Conservation (phyloP, 1,284 basidiomycete species). For the Pyrrhoderma noxium region DNA sequence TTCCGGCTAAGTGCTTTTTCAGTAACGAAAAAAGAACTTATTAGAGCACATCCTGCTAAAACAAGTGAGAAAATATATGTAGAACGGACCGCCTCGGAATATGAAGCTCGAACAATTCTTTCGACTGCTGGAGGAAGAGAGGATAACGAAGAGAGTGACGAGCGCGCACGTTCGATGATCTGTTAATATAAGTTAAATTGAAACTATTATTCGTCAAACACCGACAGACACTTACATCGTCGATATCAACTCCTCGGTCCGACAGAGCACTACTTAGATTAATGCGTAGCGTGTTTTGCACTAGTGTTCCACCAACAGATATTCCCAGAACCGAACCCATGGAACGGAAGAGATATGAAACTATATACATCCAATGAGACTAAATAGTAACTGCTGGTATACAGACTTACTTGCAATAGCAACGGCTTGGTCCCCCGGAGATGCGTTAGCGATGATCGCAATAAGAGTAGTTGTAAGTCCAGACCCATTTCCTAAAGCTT, state of each 20-base stretch:
- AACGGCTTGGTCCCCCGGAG: conserved; percentile 52
- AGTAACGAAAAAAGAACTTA: conserved; percentile 44
- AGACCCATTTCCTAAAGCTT: conserved; percentile 40
- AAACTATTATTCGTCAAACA: too few relatives aligned
- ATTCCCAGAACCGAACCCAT: conserved; percentile 52
- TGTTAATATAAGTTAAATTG: conserved; percentile 25
- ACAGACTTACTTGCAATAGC: conserved; percentile 46
- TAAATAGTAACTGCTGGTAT: neutral
- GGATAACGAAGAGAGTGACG: conserved; percentile 47
- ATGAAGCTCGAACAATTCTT: conserved; percentile 39
- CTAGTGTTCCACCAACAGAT: conserved; percentile 46
- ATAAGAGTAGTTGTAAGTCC: conserved; percentile 52
- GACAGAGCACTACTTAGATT: conserved; percentile 35
- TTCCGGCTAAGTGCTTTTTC: conserved; percentile 36
- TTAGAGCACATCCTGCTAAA: conserved; percentile 33
- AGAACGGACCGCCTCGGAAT: conserved; percentile 41
- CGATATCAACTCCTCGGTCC: conserved; percentile 33
- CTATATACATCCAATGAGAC: conserved; percentile 27
- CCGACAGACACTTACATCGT: conserved; percentile 44
- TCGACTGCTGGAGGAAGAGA: conserved; percentile 38
- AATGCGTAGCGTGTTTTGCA: conserved; percentile 43
- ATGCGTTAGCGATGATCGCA: conserved; percentile 54
- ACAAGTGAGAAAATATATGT: conserved; percentile 40
- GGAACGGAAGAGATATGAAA: conserved; percentile 59
- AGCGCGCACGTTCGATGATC: conserved; percentile 48